Evolutionary conservation across 495 filamentous ascomycete genomes (phyloP), one percentile per base, ranked within the genome.

Genomic region (Penicillium flavigenum): DNA sequence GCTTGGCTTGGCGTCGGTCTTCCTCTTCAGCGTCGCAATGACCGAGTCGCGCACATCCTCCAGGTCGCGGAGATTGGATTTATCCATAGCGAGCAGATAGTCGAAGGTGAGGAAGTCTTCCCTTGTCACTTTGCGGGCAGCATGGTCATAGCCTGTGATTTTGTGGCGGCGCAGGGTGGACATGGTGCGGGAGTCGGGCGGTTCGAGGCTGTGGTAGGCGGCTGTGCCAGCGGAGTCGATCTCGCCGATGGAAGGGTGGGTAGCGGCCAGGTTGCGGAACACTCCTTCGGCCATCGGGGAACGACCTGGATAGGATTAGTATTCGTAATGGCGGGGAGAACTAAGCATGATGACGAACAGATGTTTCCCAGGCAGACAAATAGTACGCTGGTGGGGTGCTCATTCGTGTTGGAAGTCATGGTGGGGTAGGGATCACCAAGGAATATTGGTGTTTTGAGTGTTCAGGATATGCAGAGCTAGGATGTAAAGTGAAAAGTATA

Each of bases 331-430:
- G 56, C 22, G 32, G 31, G 48, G 61, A 24, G 17, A 45, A 46
- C 49, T n/a, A 24, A 36, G 46, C 20, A 31, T 54, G 47, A 26
- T 41, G 55, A 65, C 73, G 79, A 79, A 80, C 94, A 98, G 67
- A 97, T 97, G 73, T 98, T 98, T 63, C 94, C 94, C 14, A 98
- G 80, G 71, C 94, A 98, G 62, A 96, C 92, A 72, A 98, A 98
- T 44, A 98, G 83, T 29, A 98, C 87, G 9, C 86, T 94, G 56
- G 91, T 77, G 4, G 79, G 75, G 29, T 59, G 62, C 38, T 34
- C 47, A 16, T 63, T 51, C 12, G 65, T 58, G 20, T 63, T 57
- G 52, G 65, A 57, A 6, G 61, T 19, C 41, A 69, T 63, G 64
- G 32, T 57, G 24, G 49, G 27, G 49, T 39, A 45, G 27, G 47